Evolutionary conservation across 2,329 filamentous ascomycete species (phyloP).

Genomic region (Colletotrichum horii): DNA sequence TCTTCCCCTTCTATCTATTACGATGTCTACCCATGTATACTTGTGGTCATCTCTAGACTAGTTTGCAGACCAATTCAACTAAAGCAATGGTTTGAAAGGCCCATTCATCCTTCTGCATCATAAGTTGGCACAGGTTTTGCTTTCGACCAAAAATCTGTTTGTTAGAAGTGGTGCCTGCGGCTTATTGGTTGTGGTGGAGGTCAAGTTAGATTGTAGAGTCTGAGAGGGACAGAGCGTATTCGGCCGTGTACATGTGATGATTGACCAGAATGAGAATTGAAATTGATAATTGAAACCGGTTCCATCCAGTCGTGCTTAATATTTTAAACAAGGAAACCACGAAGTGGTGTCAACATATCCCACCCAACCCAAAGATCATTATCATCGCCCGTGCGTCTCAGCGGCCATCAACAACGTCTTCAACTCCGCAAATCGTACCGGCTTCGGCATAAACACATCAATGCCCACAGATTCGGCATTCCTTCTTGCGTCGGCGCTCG

Average conservation of each 20-base stretch:
- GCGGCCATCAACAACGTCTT: conserved; percentile 35
- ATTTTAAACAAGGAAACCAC: not conserved
- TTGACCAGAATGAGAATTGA: not conserved
- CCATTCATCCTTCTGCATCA: too few relatives aligned
- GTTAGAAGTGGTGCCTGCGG: too few relatives aligned
- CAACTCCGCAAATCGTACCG: conserved; percentile 48
- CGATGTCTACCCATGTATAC: too few relatives aligned
- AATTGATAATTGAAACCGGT: not conserved
- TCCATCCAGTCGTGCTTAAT: not conserved
- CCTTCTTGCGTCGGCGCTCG: conserved; percentile 50
- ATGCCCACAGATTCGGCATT: conserved; percentile 55
- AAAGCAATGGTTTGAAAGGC: too few relatives aligned
- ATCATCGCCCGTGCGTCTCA: not conserved
- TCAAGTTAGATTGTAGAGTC: rapidly evolving
- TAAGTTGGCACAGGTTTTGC: too few relatives aligned
- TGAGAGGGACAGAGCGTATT: not conserved
- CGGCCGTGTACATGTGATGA: not conserved
- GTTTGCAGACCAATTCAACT: too few relatives aligned
- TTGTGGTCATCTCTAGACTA: too few relatives aligned
- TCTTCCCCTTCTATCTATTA: too few relatives aligned
- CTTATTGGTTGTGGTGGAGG: not conserved
- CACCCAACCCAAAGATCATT: not conserved
- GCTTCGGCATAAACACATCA: conserved; percentile 57
- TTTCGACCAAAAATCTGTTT: too few relatives aligned
- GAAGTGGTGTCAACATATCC: not conserved